Evolutionary conservation across 169 alveolate genomes (phyloP).

Genomic region (Plasmodium falciparum): DNA sequence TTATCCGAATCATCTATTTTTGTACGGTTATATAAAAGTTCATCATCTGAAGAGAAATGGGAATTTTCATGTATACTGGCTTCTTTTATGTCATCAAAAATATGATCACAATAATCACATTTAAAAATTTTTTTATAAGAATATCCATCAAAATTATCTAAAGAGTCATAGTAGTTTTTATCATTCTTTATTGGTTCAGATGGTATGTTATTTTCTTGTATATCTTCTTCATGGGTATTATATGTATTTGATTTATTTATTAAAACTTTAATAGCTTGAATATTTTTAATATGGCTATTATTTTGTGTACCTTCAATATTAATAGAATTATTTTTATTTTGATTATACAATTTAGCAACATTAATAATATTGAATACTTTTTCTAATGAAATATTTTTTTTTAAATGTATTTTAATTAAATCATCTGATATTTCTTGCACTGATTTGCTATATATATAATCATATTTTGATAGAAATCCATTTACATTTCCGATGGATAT

Average conservation of each 20-base stretch:
- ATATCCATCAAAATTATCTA: slow-evolving; percentile 66
- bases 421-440: slow-evolving; percentile 67
- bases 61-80: slow-evolving; percentile 68
- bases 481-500: slow-evolving; percentile 50
- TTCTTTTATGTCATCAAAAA: slow-evolving; percentile 47
- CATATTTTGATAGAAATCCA: slow-evolving; percentile 58
- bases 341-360: slow-evolving; percentile 1
- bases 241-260: slow-evolving; percentile 29
- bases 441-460: slow-evolving; percentile 45
- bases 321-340: neutral
- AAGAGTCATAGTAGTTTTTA: slow-evolving; percentile 47
- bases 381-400: slow-evolving; percentile 32
- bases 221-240: slow-evolving; percentile 6
- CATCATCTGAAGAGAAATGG: slow-evolving; percentile 57
- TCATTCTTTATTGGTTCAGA: slow-evolving; percentile 18
- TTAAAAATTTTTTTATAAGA: slow-evolving; percentile 69
- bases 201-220: too few species aligned
- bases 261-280: slow-evolving; percentile 19
- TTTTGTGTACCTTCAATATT: neutral
- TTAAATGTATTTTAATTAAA: slow-evolving; percentile 58
- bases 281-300: neutral
- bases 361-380: slow-evolving; percentile 43
- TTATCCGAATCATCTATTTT: neutral
- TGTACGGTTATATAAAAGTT: slow-evolving; percentile 23
- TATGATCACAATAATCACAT: slow-evolving; percentile 70